Evolutionary conservation across 306 rosid species (phyloP).

Genomic region (Quercus variabilis): DNA sequence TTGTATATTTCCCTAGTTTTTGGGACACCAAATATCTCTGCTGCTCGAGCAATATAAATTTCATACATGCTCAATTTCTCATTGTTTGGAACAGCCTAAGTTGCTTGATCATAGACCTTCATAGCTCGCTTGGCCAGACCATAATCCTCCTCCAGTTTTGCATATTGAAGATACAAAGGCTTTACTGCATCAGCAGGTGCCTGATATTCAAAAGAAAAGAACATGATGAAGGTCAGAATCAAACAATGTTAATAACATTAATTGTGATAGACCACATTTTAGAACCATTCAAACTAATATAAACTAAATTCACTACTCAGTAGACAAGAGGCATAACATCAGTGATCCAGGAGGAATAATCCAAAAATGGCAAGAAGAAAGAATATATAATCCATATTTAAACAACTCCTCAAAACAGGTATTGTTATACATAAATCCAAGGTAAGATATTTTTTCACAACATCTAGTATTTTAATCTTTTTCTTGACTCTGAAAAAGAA

Average conservation of each 20-base stretch:
- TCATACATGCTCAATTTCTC: conserved; percentile 67
- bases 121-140: conserved; percentile 59
- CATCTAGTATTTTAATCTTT: background rate
- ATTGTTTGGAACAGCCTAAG: conserved; percentile 47
- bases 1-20: conserved; percentile 53
- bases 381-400: background rate
- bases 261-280: background rate
- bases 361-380: background rate
- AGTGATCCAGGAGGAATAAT: background rate
- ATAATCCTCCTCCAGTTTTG: conserved; percentile 54
- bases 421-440: background rate
- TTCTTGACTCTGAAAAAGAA: background rate
- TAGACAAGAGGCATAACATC: background rate
- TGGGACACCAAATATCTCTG: conserved; percentile 55
- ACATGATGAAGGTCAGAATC: conserved; percentile 23
- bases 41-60: conserved; percentile 87
- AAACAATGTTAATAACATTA: background rate
- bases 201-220: conserved; percentile 35
- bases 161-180: conserved; percentile 54
- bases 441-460: background rate
- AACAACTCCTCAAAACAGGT: background rate
- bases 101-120: conserved; percentile 56
- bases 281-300: background rate
- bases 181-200: conserved; percentile 60
- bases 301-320: too few species aligned